Base-by-base conservation (phyloP, 2,329 filamentous ascomycete species). In the Dactylellina drechsleri region DNA sequence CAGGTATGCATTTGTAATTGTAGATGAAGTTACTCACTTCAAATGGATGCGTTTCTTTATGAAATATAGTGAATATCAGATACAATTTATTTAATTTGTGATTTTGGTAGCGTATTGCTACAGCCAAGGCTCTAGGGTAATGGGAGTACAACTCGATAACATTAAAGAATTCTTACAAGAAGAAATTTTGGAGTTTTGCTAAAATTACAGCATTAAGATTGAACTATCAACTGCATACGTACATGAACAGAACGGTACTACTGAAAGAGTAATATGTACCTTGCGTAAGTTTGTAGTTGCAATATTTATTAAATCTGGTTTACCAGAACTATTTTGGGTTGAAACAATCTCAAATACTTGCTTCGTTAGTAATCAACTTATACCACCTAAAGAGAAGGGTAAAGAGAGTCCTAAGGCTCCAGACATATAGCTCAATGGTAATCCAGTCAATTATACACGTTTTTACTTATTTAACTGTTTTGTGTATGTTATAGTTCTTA, bases 371-470 rank as follows among this genome's bases (percentile, higher is more conserved):
- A 49, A 49, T 49, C 8, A 10, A n/a, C n/a, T n/a, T n/a, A n/a
- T n/a, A n/a, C 8, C 16, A 10, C 16, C n/a, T 49, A 49, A 12
- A 10, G 8, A 12, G 8, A 41, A 41, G 6, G n/a, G n/a, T 41
- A 41, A n/a, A n/a, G n/a, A n/a, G n/a, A n/a, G n/a, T n/a, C n/a
- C n/a, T n/a, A n/a, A n/a, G n/a, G n/a, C n/a, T n/a, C n/a, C n/a
- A n/a, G n/a, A n/a, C n/a, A n/a, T n/a, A n/a, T n/a, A n/a, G n/a
- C n/a, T n/a, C n/a, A n/a, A n/a, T n/a, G n/a, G n/a, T n/a, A n/a
- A n/a, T n/a, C n/a, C n/a, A n/a, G n/a, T n/a, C n/a, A n/a, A 41
- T 49, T 49, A 49, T 49, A 49, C 5, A 49, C 16, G 16, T 49
- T 5, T 10, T 10, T 49, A 49, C 16, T 49, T 12, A 49, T 49